These are phyloP conservation scores for Physcomitrium patens DNA, from an alignment of 225 moss, liverwort and hornwort species.

Conservation along the genomic window DNA sequence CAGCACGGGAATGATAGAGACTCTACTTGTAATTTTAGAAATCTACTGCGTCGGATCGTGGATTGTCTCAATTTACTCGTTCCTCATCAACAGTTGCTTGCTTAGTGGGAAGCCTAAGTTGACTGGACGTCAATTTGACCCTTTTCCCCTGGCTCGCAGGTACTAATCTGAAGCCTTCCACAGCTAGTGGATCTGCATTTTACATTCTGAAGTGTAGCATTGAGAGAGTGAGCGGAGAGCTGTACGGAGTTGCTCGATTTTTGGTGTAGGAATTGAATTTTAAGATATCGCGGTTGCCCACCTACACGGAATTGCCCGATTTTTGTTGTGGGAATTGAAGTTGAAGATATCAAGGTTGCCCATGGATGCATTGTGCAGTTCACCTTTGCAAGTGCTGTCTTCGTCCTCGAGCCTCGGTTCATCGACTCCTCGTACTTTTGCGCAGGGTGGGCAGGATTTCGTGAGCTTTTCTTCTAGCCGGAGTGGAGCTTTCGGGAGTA, in stretches of 20 bases:
- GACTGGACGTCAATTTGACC: too few relatives aligned
- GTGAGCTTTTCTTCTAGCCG: constrained; percentile 1
- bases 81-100: too few relatives aligned
- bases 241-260: background rate
- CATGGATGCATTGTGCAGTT: constrained; percentile 26
- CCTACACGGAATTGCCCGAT: background rate
- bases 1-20: too few relatives aligned
- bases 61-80: too few relatives aligned
- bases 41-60: too few relatives aligned
- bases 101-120: too few relatives aligned
- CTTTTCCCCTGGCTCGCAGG: too few relatives aligned
- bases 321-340: background rate
- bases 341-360: background rate
- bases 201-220: too few relatives aligned
- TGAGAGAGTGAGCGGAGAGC: too few relatives aligned
- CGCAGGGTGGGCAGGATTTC: background rate
- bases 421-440: background rate
- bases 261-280: background rate
- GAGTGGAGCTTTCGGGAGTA: constrained; percentile 1
- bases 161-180: too few relatives aligned
- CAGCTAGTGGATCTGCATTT: too few relatives aligned
- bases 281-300: background rate
- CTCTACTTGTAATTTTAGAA: too few relatives aligned
- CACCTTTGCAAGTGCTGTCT: background rate
- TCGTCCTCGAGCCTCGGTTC: background rate